Conservation (phyloP, 176 grass and related monocot genomes). For the Oryza rufipogon region DNA sequence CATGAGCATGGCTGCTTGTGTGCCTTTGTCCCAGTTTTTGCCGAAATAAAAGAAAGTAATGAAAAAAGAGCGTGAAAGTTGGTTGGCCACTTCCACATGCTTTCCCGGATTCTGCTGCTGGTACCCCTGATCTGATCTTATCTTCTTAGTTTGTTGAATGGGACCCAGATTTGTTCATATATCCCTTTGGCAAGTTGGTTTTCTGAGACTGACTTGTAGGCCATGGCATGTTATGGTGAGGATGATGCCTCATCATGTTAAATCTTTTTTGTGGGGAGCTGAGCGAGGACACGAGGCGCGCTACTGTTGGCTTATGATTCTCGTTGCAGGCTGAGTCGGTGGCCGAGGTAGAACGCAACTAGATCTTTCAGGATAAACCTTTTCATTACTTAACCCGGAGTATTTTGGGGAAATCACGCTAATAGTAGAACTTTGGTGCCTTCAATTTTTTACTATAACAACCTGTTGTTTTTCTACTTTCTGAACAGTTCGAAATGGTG, state of each 20-base stretch:
- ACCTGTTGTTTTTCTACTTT: not conserved
- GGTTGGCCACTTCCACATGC: conserved; percentile 58
- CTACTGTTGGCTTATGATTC: not conserved
- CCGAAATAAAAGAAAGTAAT: not conserved
- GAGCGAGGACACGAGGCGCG: conserved; percentile 34
- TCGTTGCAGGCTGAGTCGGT: conserved; percentile 20
- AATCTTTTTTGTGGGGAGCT: not conserved
- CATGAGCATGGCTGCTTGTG: conserved; percentile 17
- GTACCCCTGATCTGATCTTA: conserved; percentile 55
- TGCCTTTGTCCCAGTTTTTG: not conserved
- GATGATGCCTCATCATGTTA: conserved; percentile 18
- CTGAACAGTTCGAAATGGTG: not conserved
- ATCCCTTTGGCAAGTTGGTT: conserved; percentile 26
- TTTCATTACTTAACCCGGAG: not conserved
- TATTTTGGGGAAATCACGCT: not conserved
- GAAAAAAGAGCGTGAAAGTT: conserved; percentile 13
- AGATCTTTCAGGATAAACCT: conserved; percentile 10
- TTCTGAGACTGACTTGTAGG: conserved; percentile 4
- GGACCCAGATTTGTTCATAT: conserved; percentile 26
- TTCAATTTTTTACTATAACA: not conserved
- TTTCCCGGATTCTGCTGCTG: conserved; percentile 51
- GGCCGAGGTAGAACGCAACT: not conserved
- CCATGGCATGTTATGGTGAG: not conserved
- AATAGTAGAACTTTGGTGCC: not conserved
- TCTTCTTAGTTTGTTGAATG: conserved; percentile 33